Conservation (phyloP, 768 basidiomycete genomes). For the Collybiopsis confluens region DNA sequence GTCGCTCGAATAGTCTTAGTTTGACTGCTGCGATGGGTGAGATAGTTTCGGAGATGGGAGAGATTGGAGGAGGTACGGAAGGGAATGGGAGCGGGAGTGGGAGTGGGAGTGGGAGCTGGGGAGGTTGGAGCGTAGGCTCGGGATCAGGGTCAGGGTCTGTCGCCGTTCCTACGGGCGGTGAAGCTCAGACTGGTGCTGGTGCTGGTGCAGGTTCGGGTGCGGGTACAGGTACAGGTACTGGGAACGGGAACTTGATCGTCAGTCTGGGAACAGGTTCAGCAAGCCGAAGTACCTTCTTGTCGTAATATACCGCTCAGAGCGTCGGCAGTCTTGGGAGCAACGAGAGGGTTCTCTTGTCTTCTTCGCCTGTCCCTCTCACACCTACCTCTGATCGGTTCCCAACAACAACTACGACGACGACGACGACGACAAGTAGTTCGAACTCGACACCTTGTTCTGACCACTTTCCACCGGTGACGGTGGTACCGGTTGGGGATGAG, state of each 20-base stretch:
- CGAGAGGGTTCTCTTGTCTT: background rate
- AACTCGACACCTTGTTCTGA: no score
- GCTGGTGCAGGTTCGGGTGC: no score
- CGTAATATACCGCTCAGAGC: background rate
- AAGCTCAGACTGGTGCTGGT: no score
- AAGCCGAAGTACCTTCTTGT: background rate
- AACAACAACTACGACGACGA: background rate
- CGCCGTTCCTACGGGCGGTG: no score
- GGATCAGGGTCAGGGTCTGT: no score
- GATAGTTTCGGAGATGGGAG: slow-evolving; percentile 29
- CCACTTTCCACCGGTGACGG: no score
- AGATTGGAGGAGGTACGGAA: slow-evolving; percentile 21
- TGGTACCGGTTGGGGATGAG: no score
- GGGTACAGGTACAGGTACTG: no score
- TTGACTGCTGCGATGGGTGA: slow-evolving; percentile 13
- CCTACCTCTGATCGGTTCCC: background rate
- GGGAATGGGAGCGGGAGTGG: slow-evolving; percentile 10
- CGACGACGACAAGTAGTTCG: no score
- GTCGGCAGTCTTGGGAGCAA: background rate
- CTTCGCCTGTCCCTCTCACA: background rate
- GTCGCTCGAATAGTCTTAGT: slow-evolving; percentile 30
- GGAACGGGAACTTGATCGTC: no score
- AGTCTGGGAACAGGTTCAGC: background rate
- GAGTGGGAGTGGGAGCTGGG: slow-evolving; percentile 2
- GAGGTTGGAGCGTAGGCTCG: slow-evolving; percentile 9